Evolutionary conservation across 768 basidiomycete genomes (phyloP).

Genomic region (Mrakia hoshinonis): DNA sequence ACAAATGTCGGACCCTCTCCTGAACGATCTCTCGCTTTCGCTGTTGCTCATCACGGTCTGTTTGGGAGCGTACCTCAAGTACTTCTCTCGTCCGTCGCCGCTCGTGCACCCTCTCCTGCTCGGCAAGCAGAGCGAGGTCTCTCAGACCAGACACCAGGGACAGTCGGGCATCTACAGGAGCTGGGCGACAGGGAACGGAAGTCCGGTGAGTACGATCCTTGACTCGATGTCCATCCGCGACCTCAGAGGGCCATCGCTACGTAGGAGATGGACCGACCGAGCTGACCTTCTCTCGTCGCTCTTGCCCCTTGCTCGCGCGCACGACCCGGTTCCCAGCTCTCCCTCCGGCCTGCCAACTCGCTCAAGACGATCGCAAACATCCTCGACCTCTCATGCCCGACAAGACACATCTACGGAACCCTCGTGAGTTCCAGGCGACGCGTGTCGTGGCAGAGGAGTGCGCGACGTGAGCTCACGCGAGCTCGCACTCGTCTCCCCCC

Average conservation of each 20-base stretch:
- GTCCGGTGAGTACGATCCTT: constrained; percentile 34
- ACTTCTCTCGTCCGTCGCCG: constrained; percentile 35
- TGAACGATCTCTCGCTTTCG: constrained; percentile 16
- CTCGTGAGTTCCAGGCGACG: neutral
- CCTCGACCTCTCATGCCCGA: constrained; percentile 11
- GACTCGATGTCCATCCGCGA: no score
- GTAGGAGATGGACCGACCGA: neutral
- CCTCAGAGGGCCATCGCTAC: neutral
- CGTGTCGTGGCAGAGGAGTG: neutral
- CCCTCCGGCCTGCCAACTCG: constrained; percentile 36
- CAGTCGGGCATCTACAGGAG: constrained; percentile 86
- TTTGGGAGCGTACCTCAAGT: constrained; percentile 19
- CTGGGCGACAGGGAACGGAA: constrained; percentile 72
- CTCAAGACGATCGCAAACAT: constrained; percentile 37
- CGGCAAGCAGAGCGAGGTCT: constrained; percentile 83
- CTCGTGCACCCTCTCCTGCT: constrained; percentile 90
- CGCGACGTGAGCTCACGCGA: neutral
- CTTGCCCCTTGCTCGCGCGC: neutral
- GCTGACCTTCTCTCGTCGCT: constrained; percentile 10
- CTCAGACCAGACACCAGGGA: constrained; percentile 64
- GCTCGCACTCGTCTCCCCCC: neutral
- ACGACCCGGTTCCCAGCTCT: constrained; percentile 31
- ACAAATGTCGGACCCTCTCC: neutral
- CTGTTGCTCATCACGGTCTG: neutral
- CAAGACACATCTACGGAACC: constrained; percentile 34